These are phyloP conservation scores for Kuraishia ogatae DNA, from an alignment of 805 yeast species.

Conservation along the genomic window DNA sequence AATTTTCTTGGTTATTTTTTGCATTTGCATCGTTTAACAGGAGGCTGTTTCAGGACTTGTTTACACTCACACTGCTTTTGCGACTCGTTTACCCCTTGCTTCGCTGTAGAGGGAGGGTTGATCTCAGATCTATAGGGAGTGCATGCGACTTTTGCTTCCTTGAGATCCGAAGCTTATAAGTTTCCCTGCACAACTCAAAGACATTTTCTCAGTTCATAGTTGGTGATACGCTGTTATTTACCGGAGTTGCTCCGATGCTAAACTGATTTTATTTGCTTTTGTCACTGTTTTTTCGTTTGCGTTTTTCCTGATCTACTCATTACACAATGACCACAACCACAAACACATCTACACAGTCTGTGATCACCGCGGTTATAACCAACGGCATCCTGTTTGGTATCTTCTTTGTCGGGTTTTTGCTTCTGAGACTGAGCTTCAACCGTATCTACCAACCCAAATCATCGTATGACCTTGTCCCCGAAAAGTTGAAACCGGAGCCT, in stretches of 20 bases:
- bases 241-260: background rate
- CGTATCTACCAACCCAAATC: constrained; percentile 84
- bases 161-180: too few relatives aligned
- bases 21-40: too few relatives aligned
- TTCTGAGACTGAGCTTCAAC: constrained; percentile 56
- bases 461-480: constrained; percentile 45
- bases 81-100: too few relatives aligned
- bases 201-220: too few relatives aligned
- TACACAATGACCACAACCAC: constrained; percentile 17
- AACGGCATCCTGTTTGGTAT: constrained; percentile 60
- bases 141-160: too few relatives aligned
- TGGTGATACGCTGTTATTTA: too few relatives aligned
- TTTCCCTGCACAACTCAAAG: too few relatives aligned
- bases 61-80: too few relatives aligned
- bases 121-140: too few relatives aligned
- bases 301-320: constrained; percentile 3
- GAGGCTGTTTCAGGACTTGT: too few relatives aligned
- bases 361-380: constrained; percentile 59
- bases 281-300: background rate
- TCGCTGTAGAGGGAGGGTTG: too few relatives aligned
- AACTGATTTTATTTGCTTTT: background rate
- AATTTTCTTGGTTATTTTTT: too few relatives aligned
- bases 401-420: constrained; percentile 53
- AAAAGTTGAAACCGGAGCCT: constrained; percentile 63
- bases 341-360: constrained; percentile 61